Conservation (phyloP, 163 green algal species). For the Smithsoniella earleae region DNA sequence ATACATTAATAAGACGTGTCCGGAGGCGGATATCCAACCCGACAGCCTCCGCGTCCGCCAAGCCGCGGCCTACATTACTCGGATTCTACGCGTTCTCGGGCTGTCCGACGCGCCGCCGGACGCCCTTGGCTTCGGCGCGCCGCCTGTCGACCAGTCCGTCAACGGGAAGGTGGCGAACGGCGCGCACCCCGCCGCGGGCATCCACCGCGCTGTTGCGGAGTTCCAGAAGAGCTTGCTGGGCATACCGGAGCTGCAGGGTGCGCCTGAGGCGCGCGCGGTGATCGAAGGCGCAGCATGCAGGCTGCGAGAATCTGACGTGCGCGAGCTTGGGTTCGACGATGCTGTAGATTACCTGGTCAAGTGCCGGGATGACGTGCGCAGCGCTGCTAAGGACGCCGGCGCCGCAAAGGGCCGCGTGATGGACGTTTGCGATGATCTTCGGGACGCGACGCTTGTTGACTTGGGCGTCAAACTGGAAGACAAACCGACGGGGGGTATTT, state of each 20-base stretch:
- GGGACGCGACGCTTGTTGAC: slow-evolving; percentile 71
- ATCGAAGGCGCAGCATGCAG: neutral
- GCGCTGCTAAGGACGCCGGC: neutral
- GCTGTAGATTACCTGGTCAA: slow-evolving; percentile 5
- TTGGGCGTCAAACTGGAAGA: slow-evolving; percentile 90
- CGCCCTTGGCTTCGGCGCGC: slow-evolving; percentile 41
- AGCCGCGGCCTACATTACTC: slow-evolving; percentile 60
- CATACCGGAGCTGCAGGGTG: slow-evolving; percentile 20
- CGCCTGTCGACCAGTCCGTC: neutral
- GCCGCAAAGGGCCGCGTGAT: slow-evolving; percentile 44
- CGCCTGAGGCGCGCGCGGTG: neutral
- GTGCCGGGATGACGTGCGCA: slow-evolving; percentile 8
- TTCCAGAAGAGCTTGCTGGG: slow-evolving; percentile 28
- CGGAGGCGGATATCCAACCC: slow-evolving; percentile 28
- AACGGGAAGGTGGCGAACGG: slow-evolving; percentile 1
- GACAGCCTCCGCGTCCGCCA: slow-evolving; percentile 67
- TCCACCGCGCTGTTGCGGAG: slow-evolving; percentile 15
- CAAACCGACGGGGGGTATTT: slow-evolving; percentile 59
- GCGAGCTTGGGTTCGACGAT: neutral
- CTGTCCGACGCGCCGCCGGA: slow-evolving; percentile 44
- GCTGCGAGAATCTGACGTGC: no score
- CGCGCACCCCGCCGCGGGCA: neutral
- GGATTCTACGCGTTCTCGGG: slow-evolving; percentile 77
- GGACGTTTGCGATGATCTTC: slow-evolving; percentile 56
- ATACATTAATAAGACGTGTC: neutral